These are phyloP conservation scores for Ogataea corticis DNA, from an alignment of 805 yeast genomes.

Conservation along the genomic window DNA sequence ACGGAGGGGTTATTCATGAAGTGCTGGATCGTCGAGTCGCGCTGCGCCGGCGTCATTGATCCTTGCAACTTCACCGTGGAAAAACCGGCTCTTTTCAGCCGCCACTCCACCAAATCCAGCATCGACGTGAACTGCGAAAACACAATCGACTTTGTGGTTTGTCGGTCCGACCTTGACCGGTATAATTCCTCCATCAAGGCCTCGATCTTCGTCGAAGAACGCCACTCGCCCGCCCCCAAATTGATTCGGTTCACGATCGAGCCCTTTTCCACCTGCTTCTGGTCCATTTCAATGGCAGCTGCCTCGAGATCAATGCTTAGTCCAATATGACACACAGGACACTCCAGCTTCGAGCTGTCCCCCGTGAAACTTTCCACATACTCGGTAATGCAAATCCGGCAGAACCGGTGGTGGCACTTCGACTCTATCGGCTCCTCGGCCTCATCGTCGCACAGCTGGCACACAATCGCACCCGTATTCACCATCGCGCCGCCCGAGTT, in stretches of 20 bases:
- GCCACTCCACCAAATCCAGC: constrained; percentile 95
- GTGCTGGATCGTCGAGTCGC: constrained; percentile 86
- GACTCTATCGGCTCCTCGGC: constrained; percentile 97
- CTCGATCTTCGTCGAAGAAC: constrained; percentile 93
- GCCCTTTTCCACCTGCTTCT: constrained; percentile 56
- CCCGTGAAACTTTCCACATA: constrained; percentile 83
- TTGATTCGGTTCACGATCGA: constrained; percentile 86
- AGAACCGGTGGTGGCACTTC: constrained; percentile 90
- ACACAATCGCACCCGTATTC: constrained; percentile 60
- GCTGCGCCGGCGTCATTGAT: constrained; percentile 92
- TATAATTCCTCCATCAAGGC: constrained; percentile 93
- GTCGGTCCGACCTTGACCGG: constrained; percentile 78
- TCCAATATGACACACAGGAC: constrained; percentile 97
- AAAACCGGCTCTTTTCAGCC: constrained; percentile 92
- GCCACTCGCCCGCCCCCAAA: constrained; percentile 80
- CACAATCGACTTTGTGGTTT: constrained; percentile 92
- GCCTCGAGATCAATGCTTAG: constrained; percentile 86
- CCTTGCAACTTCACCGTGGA: constrained; percentile 94
- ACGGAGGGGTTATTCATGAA: constrained; percentile 92
- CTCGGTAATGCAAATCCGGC: constrained; percentile 89
- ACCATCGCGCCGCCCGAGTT: constrained; percentile 37
- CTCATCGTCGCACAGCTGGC: constrained; percentile 95
- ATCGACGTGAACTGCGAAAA: constrained; percentile 96
- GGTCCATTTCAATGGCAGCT: constrained; percentile 75
- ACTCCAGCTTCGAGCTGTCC: constrained; percentile 55